Percentiles rank a stretch among this genome's conserved stretches.
These are phyloP conservation scores for Sophora flavescens DNA, from an alignment of 306 rosid species.

Conservation along the genomic window DNA sequence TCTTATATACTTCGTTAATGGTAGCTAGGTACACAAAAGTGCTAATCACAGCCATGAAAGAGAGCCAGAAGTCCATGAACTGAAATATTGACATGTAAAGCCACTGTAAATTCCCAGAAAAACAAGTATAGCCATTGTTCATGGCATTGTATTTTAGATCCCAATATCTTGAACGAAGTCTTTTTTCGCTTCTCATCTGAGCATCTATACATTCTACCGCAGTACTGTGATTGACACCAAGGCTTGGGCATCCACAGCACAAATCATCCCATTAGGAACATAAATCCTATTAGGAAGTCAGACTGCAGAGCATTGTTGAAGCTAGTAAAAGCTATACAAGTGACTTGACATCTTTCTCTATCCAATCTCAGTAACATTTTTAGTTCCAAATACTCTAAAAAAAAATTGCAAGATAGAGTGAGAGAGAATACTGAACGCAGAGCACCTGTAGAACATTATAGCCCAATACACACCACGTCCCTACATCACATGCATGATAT, in stretches of 20 bases:
- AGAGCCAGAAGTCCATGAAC: slow-evolving; percentile 99
- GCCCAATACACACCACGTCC: slow-evolving; percentile 87
- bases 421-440: slow-evolving; percentile 39
- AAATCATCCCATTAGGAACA: slow-evolving; percentile 1
- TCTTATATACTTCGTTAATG: slow-evolving; percentile 72
- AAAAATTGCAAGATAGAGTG: neutral
- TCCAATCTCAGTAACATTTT: slow-evolving; percentile 24
- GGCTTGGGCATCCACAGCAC: neutral
- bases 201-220: neutral
- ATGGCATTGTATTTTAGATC: slow-evolving; percentile 7
- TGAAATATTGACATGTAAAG: slow-evolving; percentile 55
- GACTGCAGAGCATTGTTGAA: slow-evolving; percentile 4
- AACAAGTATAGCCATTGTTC: slow-evolving; percentile 2
- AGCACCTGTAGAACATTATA: slow-evolving; percentile 80
- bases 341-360: slow-evolving; percentile 20
- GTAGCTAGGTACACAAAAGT: slow-evolving; percentile 85
- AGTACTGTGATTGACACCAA: slow-evolving; percentile 7
- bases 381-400: neutral
- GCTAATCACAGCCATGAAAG: slow-evolving; percentile 97
- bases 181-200: slow-evolving; percentile 31
- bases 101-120: slow-evolving; percentile 27
- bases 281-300: slow-evolving; percentile 4
- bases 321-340: slow-evolving; percentile 8
- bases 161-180: neutral
- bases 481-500: slow-evolving; percentile 98